phyloP scores from a whole-genome alignment of 345 rosid genomes.

The Euphorbia peplus region DNA sequence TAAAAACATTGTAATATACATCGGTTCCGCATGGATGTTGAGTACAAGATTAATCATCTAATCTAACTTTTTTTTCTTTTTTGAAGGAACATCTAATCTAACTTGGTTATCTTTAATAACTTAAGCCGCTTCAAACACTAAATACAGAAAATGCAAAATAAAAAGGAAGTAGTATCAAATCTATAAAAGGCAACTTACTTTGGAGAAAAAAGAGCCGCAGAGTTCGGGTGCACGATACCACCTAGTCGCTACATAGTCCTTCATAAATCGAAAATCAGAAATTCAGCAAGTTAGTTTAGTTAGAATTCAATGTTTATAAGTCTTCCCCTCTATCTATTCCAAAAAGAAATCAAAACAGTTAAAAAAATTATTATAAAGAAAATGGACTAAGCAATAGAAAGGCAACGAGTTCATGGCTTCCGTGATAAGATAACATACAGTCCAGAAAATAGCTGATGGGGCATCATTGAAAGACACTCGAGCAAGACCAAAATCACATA shows the following conservation, averaged over 20 bases:
- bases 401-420: conserved; percentile 9
- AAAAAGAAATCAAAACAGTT: background rate
- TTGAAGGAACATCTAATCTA: background rate
- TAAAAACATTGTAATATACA: background rate
- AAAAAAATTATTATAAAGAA: conserved; percentile 1
- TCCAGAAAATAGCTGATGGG: conserved; percentile 96
- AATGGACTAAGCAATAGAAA: background rate
- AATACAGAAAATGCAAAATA: background rate
- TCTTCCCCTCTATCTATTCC: background rate
- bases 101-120: background rate
- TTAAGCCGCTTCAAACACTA: conserved; percentile 10
- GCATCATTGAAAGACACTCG: conserved; percentile 96
- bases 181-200: conserved; percentile 50
- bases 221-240: conserved; percentile 99
- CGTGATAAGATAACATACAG: conserved; percentile 52
- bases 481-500: conserved; percentile 98
- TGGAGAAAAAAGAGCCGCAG: conserved; percentile 97
- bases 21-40: background rate
- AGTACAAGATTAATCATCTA: background rate
- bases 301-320: conserved; percentile 8
- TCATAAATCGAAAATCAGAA: conserved; percentile 1
- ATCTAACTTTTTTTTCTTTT: conserved; percentile 2
- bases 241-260: conserved; percentile 99
- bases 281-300: background rate
- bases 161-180: conserved; percentile 5